These are phyloP conservation scores for Fusarium acutatum DNA, from an alignment of 2,329 filamentous ascomycete species.

Conservation along the genomic window DNA sequence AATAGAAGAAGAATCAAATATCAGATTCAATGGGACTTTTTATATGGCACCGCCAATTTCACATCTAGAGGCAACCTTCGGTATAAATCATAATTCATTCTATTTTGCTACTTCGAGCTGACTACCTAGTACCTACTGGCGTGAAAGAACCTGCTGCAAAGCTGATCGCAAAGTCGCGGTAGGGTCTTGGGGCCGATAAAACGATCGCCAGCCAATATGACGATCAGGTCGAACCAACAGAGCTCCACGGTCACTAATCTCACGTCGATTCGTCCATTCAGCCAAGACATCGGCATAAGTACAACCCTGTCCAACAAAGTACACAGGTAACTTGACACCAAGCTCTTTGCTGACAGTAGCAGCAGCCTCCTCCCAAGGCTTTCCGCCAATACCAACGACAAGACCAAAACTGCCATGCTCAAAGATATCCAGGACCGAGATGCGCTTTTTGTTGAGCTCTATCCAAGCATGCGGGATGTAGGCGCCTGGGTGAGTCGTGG, in stretches of 20 bases:
- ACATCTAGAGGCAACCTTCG: neutral
- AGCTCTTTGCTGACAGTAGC: constrained; percentile 48
- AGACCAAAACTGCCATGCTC: constrained; percentile 63
- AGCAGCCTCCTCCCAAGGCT: constrained; percentile 62
- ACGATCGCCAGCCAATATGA: constrained; percentile 63
- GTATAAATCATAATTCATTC: too few relatives aligned
- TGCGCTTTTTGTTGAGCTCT: constrained; percentile 50
- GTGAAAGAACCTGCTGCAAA: constrained; percentile 1
- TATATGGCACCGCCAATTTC: neutral
- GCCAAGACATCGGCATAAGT: constrained; percentile 70
- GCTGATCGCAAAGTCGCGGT: neutral
- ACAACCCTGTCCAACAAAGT: constrained; percentile 64
- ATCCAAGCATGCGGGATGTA: constrained; percentile 71
- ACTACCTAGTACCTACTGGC: neutral
- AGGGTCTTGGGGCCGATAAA: constrained; percentile 7
- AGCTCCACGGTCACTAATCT: constrained; percentile 65
- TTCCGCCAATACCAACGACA: constrained; percentile 64
- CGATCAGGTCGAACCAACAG: constrained; percentile 68
- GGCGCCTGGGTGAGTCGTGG: constrained; percentile 65
- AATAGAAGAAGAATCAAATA: neutral
- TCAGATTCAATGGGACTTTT: neutral
- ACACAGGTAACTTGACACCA: constrained; percentile 56
- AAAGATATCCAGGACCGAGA: constrained; percentile 69
- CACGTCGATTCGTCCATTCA: constrained; percentile 63
- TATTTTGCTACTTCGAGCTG: neutral